These are phyloP conservation scores for Coix lacrymajobi DNA, from an alignment of 176 grass and related monocot species.

Conservation along the genomic window DNA sequence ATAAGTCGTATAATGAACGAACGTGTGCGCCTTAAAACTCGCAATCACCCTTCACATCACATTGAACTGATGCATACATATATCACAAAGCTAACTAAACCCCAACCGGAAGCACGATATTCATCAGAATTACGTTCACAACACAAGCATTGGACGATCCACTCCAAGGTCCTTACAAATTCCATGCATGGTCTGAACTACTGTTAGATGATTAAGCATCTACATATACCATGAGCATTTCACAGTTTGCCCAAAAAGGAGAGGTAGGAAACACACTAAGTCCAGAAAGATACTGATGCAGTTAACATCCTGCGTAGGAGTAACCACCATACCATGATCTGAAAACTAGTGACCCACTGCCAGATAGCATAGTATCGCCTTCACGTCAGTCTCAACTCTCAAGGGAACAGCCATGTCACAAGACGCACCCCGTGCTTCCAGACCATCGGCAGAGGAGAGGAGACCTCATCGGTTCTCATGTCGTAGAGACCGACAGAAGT, in stretches of 20 bases:
- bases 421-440: conserved; percentile 3
- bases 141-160: background rate
- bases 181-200: background rate
- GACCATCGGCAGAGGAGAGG: background rate
- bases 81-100: background rate
- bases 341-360: background rate
- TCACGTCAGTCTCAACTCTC: background rate
- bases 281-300: background rate
- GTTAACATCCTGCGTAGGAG: background rate
- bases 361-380: background rate
- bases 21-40: background rate
- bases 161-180: background rate
- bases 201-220: background rate
- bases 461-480: background rate
- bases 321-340: background rate
- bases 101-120: background rate
- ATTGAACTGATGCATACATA: background rate
- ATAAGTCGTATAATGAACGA: too few relatives aligned
- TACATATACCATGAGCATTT: background rate
- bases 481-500: background rate
- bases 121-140: background rate
- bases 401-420: conserved; percentile 10
- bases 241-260: background rate
- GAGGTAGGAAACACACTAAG: background rate
- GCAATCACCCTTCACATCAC: background rate